phyloP scores from a whole-genome alignment of 352 stramenopile genomes.

The Pythium angustatum region DNA sequence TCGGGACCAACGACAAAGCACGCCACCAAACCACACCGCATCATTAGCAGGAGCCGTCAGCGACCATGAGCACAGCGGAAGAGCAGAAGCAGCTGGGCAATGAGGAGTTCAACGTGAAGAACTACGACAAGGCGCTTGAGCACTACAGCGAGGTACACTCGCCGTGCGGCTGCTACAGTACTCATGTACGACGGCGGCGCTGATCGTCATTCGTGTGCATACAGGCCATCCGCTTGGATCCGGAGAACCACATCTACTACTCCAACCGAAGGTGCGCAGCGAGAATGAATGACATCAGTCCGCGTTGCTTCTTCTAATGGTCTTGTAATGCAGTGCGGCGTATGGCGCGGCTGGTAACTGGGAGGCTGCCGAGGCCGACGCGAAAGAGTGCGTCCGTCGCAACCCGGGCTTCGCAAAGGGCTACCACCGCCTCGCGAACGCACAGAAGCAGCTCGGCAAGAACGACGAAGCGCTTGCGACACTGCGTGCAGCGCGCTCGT shows the following conservation, averaged over 20 bases:
- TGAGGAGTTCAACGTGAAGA: conserved; percentile 86
- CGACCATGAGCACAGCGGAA: conserved; percentile 27
- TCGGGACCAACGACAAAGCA: not conserved
- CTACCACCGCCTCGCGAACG: conserved; percentile 79
- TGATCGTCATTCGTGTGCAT: no score
- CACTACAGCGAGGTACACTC: conserved; percentile 69
- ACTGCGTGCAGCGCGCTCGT: conserved; percentile 44
- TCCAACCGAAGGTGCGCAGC: conserved; percentile 66
- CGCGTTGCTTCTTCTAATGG: not conserved
- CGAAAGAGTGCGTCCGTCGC: conserved; percentile 68
- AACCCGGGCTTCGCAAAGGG: conserved; percentile 79
- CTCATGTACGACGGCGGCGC: no score
- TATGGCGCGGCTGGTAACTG: conserved; percentile 72
- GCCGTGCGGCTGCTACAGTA: no score
- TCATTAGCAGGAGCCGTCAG: conserved; percentile 6
- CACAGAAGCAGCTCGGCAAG: conserved; percentile 74
- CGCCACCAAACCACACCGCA: not conserved
- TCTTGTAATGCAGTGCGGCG: conserved; percentile 51
- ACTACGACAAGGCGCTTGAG: conserved; percentile 79
- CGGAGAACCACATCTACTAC: conserved; percentile 84
- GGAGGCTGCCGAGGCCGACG: conserved; percentile 69
- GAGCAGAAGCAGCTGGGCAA: conserved; percentile 56
- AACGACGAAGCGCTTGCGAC: conserved; percentile 71
- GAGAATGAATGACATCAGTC: not conserved
- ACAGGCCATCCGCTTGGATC: conserved; percentile 74